These are phyloP conservation scores for Rhizopogon sp. DNA, from an alignment of 768 basidiomycete genomes.

Conservation along the genomic window DNA sequence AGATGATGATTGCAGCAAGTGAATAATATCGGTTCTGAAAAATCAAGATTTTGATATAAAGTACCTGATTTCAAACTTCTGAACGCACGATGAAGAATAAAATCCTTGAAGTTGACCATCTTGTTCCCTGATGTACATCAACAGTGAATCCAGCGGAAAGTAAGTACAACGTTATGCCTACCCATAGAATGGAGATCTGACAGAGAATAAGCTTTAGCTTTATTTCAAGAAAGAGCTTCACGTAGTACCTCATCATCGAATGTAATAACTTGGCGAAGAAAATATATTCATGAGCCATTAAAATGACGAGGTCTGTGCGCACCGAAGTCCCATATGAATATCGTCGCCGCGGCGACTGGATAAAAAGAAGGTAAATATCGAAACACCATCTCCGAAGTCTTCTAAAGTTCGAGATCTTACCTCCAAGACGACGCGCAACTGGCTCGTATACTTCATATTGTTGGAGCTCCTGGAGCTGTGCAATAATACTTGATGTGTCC, in stretches of 20 bases:
- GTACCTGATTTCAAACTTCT: neutral
- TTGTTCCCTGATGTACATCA: neutral
- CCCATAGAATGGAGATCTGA: constrained; percentile 2
- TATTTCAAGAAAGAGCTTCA: neutral
- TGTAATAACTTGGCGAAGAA: neutral
- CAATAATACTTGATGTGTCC: neutral
- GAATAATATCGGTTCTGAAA: constrained; percentile 2
- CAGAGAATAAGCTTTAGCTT: neutral
- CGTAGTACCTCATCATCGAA: neutral
- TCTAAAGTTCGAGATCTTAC: neutral
- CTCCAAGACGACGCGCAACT: neutral
- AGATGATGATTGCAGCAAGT: neutral
- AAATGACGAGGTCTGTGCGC: neutral
- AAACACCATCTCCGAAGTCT: neutral
- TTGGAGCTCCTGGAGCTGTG: neutral
- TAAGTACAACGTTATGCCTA: neutral
- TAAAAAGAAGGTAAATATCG: neutral
- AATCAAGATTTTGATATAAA: neutral
- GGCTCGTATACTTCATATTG: neutral
- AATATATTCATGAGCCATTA: neutral
- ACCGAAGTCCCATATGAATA: constrained; percentile 2
- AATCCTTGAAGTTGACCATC: neutral
- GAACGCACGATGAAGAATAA: neutral
- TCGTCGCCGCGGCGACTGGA: neutral
- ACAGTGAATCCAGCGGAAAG: neutral